These are phyloP conservation scores for Trichoderma oligosporum DNA, from an alignment of 2,329 filamentous ascomycete genomes.

Conservation along the genomic window DNA sequence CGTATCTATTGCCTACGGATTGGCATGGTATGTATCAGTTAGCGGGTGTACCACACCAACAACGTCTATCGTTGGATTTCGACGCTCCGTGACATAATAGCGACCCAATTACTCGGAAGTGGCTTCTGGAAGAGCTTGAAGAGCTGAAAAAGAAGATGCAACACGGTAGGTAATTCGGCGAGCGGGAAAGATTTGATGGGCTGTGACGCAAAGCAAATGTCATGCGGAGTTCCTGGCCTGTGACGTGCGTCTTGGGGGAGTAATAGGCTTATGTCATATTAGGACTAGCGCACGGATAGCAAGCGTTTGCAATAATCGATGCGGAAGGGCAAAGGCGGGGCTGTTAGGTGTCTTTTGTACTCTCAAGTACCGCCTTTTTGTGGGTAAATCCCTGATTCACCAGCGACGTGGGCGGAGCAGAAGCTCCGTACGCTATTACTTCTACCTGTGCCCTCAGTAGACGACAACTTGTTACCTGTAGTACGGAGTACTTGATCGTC, in stretches of 20 bases:
- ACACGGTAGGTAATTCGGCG: too few relatives aligned
- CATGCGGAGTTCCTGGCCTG: conserved; percentile 2
- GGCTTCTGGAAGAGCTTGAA: neutral
- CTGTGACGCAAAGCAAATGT: neutral
- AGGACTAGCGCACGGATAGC: conserved; percentile 12
- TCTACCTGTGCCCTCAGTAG: too few relatives aligned
- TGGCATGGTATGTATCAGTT: neutral
- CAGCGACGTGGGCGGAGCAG: conserved; percentile 8
- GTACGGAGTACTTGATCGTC: too few relatives aligned
- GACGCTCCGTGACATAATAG: conserved; percentile 10
- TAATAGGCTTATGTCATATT: neutral
- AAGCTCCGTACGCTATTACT: too few relatives aligned
- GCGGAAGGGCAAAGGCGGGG: neutral
- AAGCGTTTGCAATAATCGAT: neutral
- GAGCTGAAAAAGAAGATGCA: neutral
- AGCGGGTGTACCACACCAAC: too few relatives aligned
- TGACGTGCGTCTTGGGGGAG: conserved; percentile 2
- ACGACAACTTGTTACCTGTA: too few relatives aligned
- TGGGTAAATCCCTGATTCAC: neutral
- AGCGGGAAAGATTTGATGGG: neutral
- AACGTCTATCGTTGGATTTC: too few relatives aligned
- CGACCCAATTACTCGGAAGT: conserved; percentile 9
- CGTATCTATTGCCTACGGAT: neutral
- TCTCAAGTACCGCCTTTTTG: conserved; percentile 4
- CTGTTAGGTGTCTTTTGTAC: conserved; percentile 12